Conservation (phyloP, 176 grass and related monocot species). For the Avena atlantica region DNA sequence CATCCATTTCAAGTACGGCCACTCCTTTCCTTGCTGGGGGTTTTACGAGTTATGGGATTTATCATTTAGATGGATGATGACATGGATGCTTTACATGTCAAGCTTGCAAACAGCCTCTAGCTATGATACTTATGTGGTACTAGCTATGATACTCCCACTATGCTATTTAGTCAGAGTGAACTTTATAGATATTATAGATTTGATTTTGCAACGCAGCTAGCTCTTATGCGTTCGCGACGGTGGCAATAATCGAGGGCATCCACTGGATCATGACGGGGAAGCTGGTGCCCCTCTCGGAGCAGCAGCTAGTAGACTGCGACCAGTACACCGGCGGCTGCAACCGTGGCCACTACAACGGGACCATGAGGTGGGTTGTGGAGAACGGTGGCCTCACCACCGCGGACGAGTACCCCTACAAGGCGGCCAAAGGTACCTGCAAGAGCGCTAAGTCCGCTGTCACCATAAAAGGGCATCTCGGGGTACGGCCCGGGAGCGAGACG, state of each 20-base stretch:
- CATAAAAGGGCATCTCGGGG: constrained; percentile 29
- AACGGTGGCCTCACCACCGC: constrained; percentile 50
- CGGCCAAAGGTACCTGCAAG: constrained; percentile 4
- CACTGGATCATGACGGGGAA: constrained; percentile 41
- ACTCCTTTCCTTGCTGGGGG: not conserved
- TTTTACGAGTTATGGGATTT: too few species aligned
- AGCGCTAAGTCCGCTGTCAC: not conserved
- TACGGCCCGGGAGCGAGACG: constrained; percentile 9
- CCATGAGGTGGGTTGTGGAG: constrained; percentile 44
- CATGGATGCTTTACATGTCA: too few species aligned
- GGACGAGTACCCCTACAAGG: constrained; percentile 55
- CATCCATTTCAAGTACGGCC: too few species aligned
- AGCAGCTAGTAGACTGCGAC: constrained; percentile 71
- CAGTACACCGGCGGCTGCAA: constrained; percentile 42
- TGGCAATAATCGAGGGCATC: constrained; percentile 62
- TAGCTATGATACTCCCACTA: too few species aligned
- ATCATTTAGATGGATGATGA: too few species aligned
- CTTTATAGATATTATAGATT: not conserved
- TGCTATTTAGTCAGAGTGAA: too few species aligned
- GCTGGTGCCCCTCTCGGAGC: constrained; percentile 53
- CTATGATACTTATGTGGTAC: too few species aligned
- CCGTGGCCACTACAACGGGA: constrained; percentile 29
- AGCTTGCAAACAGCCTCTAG: too few species aligned
- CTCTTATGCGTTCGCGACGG: constrained; percentile 63
- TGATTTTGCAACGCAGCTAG: not conserved